Base-by-base conservation (phyloP, 2,329 filamentous ascomycete genomes). In the Verticillium tricorpus region DNA sequence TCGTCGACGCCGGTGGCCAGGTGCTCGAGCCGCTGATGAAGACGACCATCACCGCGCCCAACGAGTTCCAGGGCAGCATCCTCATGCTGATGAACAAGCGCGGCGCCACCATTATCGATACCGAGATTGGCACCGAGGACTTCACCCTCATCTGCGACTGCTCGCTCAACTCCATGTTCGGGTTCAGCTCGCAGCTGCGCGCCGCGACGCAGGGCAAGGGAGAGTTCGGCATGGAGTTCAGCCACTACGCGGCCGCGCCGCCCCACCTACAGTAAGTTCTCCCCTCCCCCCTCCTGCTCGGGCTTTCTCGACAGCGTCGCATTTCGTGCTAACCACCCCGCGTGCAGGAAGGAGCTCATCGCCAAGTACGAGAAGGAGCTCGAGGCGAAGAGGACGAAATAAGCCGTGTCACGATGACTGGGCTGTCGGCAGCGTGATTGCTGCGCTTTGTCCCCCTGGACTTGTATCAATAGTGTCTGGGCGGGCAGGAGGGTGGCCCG, bases 161-260 rank as follows among this genome's bases (percentile, higher is more conserved):
- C 81, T 93, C 89, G 74, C 78, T 99, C 74, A 97, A 98, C 76
- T 87, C 89, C 74, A 99, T 99, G 95, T 99, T 99, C 75, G 95
- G 95, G 66, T 98, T 99, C 80, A 93, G 89, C 71, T 91, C 89
- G 52, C 91, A 97, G 77, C 79, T 99, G 68, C 86, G 95, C 69
- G 95, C 95, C 15, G 91, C 93, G 25, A 98, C 93, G 2, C 95
- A 99, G 80, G 95, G 95, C 65, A 99, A 99, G 84, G 95, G 95
- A 71, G 95, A 99, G 80, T 99, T 97, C 74, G 90, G 86, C 71
- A 98, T 99, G 95, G 95, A 99, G 79, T 99, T 99, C 72, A 95
- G 91, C 76, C 95, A 98, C 80, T 99, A 99, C 72, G 88, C 91
- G 59, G 83, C 92, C 59, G 92, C 95, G 63, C 90, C 93, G 57